Percentiles rank a stretch among this genome's conserved stretches.
Conservation (phyloP, 805 yeast genomes). For the Kluyveromyces lactis region DNA sequence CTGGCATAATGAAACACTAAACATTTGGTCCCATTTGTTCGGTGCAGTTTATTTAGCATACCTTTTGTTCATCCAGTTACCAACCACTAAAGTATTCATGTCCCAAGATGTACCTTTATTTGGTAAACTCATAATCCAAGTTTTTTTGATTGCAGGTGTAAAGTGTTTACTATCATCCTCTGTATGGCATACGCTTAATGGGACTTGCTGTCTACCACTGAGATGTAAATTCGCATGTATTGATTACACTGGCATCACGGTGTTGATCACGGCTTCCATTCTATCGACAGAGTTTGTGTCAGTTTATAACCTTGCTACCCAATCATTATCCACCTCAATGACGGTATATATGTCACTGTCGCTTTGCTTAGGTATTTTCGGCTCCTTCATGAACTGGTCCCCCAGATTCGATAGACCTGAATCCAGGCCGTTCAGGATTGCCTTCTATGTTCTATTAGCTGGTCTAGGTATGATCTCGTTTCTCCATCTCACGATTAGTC, state of each 20-base stretch:
- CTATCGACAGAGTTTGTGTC: constrained; percentile 79
- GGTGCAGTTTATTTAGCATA: constrained; percentile 58
- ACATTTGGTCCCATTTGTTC: constrained; percentile 85
- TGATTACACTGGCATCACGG: constrained; percentile 91
- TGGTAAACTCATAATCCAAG: constrained; percentile 38
- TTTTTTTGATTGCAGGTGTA: constrained; percentile 64
- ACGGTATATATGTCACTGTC: constrained; percentile 50
- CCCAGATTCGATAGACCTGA: constrained; percentile 85
- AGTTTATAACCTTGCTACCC: constrained; percentile 48
- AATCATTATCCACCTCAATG: constrained; percentile 29
- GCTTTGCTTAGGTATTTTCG: constrained; percentile 56
- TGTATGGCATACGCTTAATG: constrained; percentile 86
- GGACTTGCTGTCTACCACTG: constrained; percentile 53
- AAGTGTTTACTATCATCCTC: constrained; percentile 73
- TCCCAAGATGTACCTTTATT: constrained; percentile 35
- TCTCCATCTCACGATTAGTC: constrained; percentile 40
- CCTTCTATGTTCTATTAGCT: constrained; percentile 73
- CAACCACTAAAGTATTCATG: constrained; percentile 44
- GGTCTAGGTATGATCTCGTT: constrained; percentile 65
- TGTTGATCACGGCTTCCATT: constrained; percentile 82
- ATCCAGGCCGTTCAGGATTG: constrained; percentile 67
- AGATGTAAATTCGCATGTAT: constrained; percentile 82
- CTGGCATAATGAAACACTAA: constrained; percentile 80
- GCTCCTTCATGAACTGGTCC: constrained; percentile 83
- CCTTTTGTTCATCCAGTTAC: constrained; percentile 53